These are phyloP conservation scores for Alloascoidea hylecoeti DNA, from an alignment of 805 yeast species.

Conservation along the genomic window DNA sequence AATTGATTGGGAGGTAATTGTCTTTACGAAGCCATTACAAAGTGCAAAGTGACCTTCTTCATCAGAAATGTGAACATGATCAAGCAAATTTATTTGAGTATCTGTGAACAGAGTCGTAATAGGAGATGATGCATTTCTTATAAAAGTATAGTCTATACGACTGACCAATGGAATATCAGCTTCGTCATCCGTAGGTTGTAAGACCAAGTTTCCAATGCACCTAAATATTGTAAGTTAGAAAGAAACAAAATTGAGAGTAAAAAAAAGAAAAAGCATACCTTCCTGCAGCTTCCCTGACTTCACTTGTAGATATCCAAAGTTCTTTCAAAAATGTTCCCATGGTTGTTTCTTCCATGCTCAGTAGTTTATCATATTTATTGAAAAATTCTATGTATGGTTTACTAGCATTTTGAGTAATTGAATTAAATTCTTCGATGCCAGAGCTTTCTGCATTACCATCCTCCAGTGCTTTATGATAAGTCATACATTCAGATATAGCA, in stretches of 20 bases:
- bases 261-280: too few species aligned
- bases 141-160: not conserved
- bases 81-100: constrained; percentile 41
- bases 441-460: constrained; percentile 38
- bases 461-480: constrained; percentile 37
- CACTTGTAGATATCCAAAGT: constrained; percentile 49
- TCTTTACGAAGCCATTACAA: constrained; percentile 43
- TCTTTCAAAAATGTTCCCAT: constrained; percentile 37
- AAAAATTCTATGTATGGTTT: constrained; percentile 38
- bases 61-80: constrained; percentile 64
- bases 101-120: constrained; percentile 12
- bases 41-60: constrained; percentile 67
- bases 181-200: too few species aligned
- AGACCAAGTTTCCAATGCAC: constrained; percentile 34
- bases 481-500: not conserved
- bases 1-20: constrained; percentile 27
- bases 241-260: constrained; percentile 35
- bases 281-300: constrained; percentile 52
- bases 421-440: constrained; percentile 37
- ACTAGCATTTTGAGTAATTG: constrained; percentile 35
- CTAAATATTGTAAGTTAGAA: constrained; percentile 22
- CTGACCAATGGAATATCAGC: too few species aligned
- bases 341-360: constrained; percentile 62
- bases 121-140: not conserved
- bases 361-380: constrained; percentile 56